phyloP scores from a whole-genome alignment of 73 alveolate genomes.

The Paramecium caudatum region DNA sequence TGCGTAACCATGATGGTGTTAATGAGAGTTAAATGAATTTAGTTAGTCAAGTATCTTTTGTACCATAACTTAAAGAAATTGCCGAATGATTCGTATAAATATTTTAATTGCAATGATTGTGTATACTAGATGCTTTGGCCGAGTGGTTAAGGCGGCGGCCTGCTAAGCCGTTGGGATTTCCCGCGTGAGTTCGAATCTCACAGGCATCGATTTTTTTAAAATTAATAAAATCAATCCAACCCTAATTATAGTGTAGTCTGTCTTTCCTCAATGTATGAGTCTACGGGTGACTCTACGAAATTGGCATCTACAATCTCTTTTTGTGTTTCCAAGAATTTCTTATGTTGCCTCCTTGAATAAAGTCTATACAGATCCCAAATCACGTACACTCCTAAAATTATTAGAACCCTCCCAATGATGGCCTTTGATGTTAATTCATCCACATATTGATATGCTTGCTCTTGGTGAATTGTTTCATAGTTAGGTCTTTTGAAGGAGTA shows the following conservation, averaged over 20 bases:
- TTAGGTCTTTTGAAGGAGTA: slow-evolving; percentile 4
- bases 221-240: background rate
- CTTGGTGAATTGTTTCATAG: slow-evolving; percentile 30
- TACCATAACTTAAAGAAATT: background rate
- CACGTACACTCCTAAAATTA: background rate
- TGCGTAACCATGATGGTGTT: background rate
- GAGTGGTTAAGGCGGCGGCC: slow-evolving; percentile 99
- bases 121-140: slow-evolving; percentile 94
- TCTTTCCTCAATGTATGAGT: slow-evolving; percentile 43
- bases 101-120: too few relatives aligned
- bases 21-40: slow-evolving; percentile 38
- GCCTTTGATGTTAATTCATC: slow-evolving; percentile 58
- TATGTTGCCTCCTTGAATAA: slow-evolving; percentile 20
- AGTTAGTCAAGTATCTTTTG: background rate
- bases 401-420: background rate
- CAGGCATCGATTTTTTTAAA: slow-evolving; percentile 92
- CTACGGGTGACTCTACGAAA: background rate
- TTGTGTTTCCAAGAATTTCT: slow-evolving; percentile 30
- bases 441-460: background rate
- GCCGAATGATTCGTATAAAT: background rate
- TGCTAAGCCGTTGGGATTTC: slow-evolving; percentile 96
- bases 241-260: slow-evolving; percentile 16
- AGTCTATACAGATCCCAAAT: slow-evolving; percentile 57
- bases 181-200: slow-evolving; percentile 97
- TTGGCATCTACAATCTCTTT: slow-evolving; percentile 42